Evolutionary conservation across 768 basidiomycete species (phyloP).

Genomic region (Boletellus ananas): DNA sequence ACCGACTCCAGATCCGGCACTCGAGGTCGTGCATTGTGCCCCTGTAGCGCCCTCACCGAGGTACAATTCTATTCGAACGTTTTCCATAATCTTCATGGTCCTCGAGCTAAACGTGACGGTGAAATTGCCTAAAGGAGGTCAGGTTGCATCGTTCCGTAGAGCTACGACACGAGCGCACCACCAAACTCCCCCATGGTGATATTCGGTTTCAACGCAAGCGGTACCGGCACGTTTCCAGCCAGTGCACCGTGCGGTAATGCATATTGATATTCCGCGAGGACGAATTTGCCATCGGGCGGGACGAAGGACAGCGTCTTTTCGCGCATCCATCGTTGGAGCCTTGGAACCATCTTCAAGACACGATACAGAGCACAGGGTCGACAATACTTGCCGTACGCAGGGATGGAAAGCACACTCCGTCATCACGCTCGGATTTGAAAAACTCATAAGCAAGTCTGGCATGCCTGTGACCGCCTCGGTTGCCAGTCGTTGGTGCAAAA

Average conservation of each 20-base stretch:
- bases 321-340: conserved; percentile 75
- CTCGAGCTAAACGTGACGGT: conserved; percentile 62
- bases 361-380: neutral
- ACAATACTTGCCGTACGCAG: conserved; percentile 69
- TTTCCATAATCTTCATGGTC: conserved; percentile 64
- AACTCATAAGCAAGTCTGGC: conserved; percentile 80
- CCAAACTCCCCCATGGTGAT: conserved; percentile 29
- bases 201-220: conserved; percentile 48
- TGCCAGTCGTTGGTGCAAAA: neutral
- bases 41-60: conserved; percentile 72
- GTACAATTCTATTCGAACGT: conserved; percentile 64
- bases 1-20: conserved; percentile 48
- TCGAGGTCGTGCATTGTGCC: conserved; percentile 67
- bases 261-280: conserved; percentile 79
- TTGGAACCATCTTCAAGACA: conserved; percentile 28
- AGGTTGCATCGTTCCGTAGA: neutral
- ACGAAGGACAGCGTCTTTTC: conserved; percentile 83
- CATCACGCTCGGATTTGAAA: conserved; percentile 70
- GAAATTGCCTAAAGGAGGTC: conserved; percentile 47
- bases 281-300: conserved; percentile 89
- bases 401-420: conserved; percentile 87
- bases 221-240: conserved; percentile 48
- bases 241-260: conserved; percentile 33
- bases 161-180: conserved; percentile 14
- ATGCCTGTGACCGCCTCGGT: conserved; percentile 50